These are phyloP conservation scores for Myxozyma geophila DNA, from an alignment of 805 yeast genomes.

Conservation along the genomic window DNA sequence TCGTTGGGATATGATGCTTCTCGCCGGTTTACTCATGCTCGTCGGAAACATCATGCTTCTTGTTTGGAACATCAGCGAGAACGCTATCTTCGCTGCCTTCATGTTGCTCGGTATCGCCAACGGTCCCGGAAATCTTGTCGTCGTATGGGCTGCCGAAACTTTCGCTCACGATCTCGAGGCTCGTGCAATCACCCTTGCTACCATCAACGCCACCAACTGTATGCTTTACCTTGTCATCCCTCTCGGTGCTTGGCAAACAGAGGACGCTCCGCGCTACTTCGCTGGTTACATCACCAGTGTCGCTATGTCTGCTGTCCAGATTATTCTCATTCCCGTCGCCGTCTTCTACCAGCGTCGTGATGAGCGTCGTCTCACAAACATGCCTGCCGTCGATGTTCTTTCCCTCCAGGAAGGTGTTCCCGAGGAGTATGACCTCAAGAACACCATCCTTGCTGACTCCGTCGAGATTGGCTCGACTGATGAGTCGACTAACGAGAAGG, in stretches of 20 bases:
- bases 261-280: constrained; percentile 41
- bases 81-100: constrained; percentile 65
- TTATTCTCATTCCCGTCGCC: constrained; percentile 44
- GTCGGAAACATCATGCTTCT: constrained; percentile 58
- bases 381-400: background rate
- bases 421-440: background rate
- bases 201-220: constrained; percentile 59
- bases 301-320: constrained; percentile 11
- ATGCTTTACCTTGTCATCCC: constrained; percentile 61
- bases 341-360: constrained; percentile 59
- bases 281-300: constrained; percentile 41
- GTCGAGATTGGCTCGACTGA: background rate
- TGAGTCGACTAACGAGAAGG: constrained; percentile 2
- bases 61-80: constrained; percentile 58
- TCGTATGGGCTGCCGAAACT: constrained; percentile 63
- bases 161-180: constrained; percentile 59
- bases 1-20: constrained; percentile 59
- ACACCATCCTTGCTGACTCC: background rate
- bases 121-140: constrained; percentile 64
- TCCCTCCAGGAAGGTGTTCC: background rate
- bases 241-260: constrained; percentile 50
- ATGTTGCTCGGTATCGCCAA: constrained; percentile 61
- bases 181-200: constrained; percentile 57
- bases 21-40: constrained; percentile 59
- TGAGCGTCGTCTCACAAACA: background rate